Evolutionary conservation across 805 yeast species (phyloP), one percentile per base, ranked within the genome.

Genomic region (Lachancea meyersii): DNA sequence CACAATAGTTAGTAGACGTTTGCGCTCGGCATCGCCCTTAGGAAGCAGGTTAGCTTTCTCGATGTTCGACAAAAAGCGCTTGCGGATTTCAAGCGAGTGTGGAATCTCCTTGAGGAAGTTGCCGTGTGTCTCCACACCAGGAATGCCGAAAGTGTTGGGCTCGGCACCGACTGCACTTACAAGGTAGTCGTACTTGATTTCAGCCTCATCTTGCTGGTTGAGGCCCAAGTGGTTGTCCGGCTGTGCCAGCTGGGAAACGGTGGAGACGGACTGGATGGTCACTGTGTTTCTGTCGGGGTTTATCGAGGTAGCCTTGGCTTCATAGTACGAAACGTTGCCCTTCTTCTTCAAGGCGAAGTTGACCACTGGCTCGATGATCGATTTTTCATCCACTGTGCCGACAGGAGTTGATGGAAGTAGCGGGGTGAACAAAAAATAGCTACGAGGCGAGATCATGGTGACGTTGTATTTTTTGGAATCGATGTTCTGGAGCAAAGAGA

Each of bases 81-180:
- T 77, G 68, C 96, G 79, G 55, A 89, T 82, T 63, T 80, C 76
- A 58, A 79, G 77, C 32, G 96, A 84, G 70, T 89, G 91, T 55
- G 83, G 78, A 50, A 88, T 80, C 69, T 89, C 97, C 70, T 89
- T 89, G 62, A 89, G 73, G 73, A 84, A 89, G 48, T 82, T 73
- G 32, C 95, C 94, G 65, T 86, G 71, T 67, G 88, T 87, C 48
- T 64, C 64, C 48, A 89, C 95, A 64, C 97, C 97, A 43, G 93
- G 93, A 49, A 88, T 86, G 57, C 95, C 95, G 59, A 87, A 89
- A 42, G 96, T 87, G 54, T 89, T 83, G 55, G 93, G 93, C 65
- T 83, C 86, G 38, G 96, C 95, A 63, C 97, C 97, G 44, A 89
- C 95, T 38, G 95, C 95, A 43, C 86, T 73, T 35, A 89, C 84